Base-by-base conservation (phyloP, 148 eudicot species). In the Vaccinium vitisidaea region DNA sequence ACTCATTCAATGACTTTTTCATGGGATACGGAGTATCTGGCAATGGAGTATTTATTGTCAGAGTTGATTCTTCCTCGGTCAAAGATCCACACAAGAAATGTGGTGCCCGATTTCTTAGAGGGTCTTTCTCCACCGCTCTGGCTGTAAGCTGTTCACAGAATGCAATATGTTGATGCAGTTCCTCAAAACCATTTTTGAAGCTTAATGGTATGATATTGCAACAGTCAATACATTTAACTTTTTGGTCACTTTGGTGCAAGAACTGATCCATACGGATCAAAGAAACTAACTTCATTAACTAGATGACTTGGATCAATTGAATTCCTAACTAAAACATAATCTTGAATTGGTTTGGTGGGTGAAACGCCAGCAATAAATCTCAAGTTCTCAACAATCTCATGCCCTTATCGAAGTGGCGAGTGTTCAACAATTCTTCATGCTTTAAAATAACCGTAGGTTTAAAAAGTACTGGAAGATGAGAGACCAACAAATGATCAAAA, bases 61-160 rank as follows among this genome's bases (percentile, higher is more conserved):
- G 84, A 27, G 81, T 78, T 61, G 93, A 87, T 23, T 90, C 91
- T 81, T 93, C 94, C 84, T 88, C 93, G 2, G 82, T 84, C 53
- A 96, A 70, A 73, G 95, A 91, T 50, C 98, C 96, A 84, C 94
- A 93, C 19, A 96, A 95, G 86, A 90, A 92, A 91, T 96, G 99
- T 27, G 93, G 93, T 53, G 92, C 90, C 6, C 95, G 95, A 83
- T 89, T 91, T 77, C 98, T 84, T 21, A 48, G 21, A 52, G 92
- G 91, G 83, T 93, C 96, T 80, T 86, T 92, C 67, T 91, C 95
- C 85, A 95, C 92, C 25, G 90, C 94, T 90, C 86, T 93, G 49
- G 87, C 86, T 56, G 96, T 96, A 27, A 94, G 93, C 97, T 94
- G 93, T 49, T 80, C 32, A 74, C 14, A 89, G 67, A 32, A 15